Base-by-base conservation (phyloP, 441 rosid species). In the Theobroma grandiflorum region DNA sequence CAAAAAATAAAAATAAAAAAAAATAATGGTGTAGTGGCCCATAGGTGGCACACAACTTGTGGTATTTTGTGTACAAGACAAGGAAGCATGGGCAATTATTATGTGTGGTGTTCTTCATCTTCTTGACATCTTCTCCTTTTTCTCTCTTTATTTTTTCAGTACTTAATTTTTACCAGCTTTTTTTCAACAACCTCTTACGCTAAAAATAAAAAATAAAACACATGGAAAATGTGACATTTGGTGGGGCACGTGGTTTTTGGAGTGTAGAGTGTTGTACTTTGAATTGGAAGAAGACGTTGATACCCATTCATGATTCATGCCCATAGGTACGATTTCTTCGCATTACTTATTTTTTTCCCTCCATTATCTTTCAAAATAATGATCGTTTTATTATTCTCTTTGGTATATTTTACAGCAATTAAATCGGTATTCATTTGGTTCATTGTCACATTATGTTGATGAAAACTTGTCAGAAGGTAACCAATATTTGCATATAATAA, bases 51-150 rank as follows among this genome's bases (percentile, higher is more conserved):
- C 33, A 53, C 38, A 53, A 33, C 45, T 62, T 61, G 59, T 62
- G 43, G 70, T 45, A 26, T 15, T 42, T 14, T 75, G 43, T 61
- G 42, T 26, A 61, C 55, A 33, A 31, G 2, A 62, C 68, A 75
- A 45, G 33, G 49, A 49, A 76, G 22, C 79, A 64, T 76, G 71
- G 22, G 9, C 45, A 47, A 76, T 62, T 76, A 63, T 62, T 26
- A 42, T 42, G 4, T 75, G 20, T 22, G 63, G 12, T 40, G 31
- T 61, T 3, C 57, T 75, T 61, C 53, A 43, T 26, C 53, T 59
- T 43, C 37, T 74, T 40, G 1, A n/a, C 38, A 20, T 72, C 9
- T 50, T 31, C 2, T 35, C 1, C 5, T 50, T 31, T 47, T 14
- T 33, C 16, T 8, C 5, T 45, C 2, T 16, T 20, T 22, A 0